Percentiles rank a stretch among this genome's conserved stretches.
Evolutionary conservation across 371 early-diverging fungal genomes (phyloP).

Genomic region (Choanephora cucurbitarum): DNA sequence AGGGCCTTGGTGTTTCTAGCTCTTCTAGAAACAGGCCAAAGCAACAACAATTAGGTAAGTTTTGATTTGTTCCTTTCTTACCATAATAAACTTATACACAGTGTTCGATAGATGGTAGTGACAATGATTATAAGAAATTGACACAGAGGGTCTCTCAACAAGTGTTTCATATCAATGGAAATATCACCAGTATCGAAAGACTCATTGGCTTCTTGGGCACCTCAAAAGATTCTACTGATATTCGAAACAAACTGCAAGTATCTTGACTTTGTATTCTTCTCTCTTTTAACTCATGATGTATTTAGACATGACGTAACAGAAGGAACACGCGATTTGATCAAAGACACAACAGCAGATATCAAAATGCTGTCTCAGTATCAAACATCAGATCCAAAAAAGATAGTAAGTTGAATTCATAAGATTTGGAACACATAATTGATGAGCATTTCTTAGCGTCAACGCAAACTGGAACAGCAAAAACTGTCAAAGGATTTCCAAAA

Average conservation of each 20-base stretch:
- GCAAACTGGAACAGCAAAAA: conserved; percentile 77
- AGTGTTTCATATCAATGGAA: conserved; percentile 74
- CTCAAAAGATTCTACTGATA: conserved; percentile 72
- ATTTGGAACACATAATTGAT: no score
- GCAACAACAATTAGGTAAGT: background rate
- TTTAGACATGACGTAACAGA: conserved; percentile 80
- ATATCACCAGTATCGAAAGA: conserved; percentile 80
- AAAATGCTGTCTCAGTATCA: conserved; percentile 58
- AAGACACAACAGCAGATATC: conserved; percentile 73
- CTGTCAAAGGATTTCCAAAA: conserved; percentile 92
- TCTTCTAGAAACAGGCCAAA: background rate
- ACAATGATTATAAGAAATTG: conserved; percentile 51
- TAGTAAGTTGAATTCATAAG: conserved; percentile 2
- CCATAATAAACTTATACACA: background rate
- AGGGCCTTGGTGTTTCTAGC: conserved; percentile 37
- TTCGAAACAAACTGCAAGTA: conserved; percentile 73
- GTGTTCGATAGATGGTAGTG: conserved; percentile 45
- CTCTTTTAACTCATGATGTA: background rate
- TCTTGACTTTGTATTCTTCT: background rate
- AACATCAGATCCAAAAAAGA: conserved; percentile 9
- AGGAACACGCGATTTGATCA: conserved; percentile 77
- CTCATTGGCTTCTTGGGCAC: conserved; percentile 77
- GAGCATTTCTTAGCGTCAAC: conserved; percentile 55
- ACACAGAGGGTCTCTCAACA: conserved; percentile 68
- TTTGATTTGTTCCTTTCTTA: background rate